Conservation (phyloP, 257 asterid genomes). For the Ligustrum vulgare region DNA sequence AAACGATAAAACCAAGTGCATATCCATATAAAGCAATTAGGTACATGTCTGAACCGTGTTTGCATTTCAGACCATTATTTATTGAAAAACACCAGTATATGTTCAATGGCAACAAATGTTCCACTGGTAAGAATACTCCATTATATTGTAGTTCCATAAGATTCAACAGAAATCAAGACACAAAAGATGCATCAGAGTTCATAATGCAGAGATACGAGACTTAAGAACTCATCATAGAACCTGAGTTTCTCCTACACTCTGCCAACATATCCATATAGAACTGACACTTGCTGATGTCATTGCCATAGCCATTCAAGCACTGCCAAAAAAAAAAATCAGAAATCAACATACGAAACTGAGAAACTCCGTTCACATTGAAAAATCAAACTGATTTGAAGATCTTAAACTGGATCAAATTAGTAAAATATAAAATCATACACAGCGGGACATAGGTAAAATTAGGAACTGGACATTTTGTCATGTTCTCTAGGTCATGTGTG, state of each 20-base stretch:
- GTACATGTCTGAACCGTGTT: not conserved
- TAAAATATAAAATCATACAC: not conserved
- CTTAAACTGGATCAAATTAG: not conserved
- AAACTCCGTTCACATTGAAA: not conserved
- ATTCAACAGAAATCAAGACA: not conserved
- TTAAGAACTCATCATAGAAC: slow-evolving; percentile 36
- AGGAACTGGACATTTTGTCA: not conserved
- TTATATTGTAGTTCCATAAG: slow-evolving; percentile 3
- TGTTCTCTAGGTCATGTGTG: not conserved
- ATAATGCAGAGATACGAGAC: not conserved
- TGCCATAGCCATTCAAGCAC: slow-evolving; percentile 66
- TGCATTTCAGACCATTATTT: slow-evolving; percentile 10
- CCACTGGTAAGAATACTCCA: not conserved
- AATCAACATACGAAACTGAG: not conserved
- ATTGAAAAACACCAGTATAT: not conserved
- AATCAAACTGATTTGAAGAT: not conserved
- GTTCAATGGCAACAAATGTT: slow-evolving; percentile 7
- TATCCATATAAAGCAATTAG: not conserved
- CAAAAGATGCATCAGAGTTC: not conserved
- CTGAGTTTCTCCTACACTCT: slow-evolving; percentile 53
- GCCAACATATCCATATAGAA: slow-evolving; percentile 78
- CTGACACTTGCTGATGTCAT: slow-evolving; percentile 79
- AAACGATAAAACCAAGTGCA: not conserved
- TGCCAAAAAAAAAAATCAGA: slow-evolving; percentile 29
- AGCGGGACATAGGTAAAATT: not conserved